Percentiles rank a stretch among this genome's conserved stretches.
These are phyloP conservation scores for Aureobasidium subglaciale DNA, from an alignment of 2,329 filamentous ascomycete species.

Conservation along the genomic window DNA sequence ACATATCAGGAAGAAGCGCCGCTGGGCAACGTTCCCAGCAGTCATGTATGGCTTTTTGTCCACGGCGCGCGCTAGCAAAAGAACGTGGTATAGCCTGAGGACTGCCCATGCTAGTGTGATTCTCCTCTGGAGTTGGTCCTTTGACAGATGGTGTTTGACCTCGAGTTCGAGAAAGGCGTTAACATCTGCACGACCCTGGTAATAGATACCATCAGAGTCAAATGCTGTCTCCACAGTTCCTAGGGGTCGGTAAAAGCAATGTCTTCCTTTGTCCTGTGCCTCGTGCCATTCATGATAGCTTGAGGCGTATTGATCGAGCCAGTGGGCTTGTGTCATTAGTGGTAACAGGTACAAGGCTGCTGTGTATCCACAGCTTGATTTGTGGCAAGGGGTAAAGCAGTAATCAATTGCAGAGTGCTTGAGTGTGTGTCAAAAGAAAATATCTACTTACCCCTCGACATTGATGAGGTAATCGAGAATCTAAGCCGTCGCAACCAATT, in stretches of 20 bases:
- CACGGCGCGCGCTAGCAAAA: conserved; percentile 24
- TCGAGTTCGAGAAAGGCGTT: conserved; percentile 33
- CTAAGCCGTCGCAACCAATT: conserved; percentile 1
- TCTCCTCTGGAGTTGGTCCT: conserved; percentile 23
- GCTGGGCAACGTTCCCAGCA: conserved; percentile 14
- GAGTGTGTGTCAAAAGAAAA: neutral
- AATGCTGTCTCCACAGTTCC: conserved; percentile 40
- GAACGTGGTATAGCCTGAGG: conserved; percentile 17
- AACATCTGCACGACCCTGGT: conserved; percentile 40
- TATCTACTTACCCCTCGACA: neutral
- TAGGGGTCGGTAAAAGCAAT: conserved; percentile 31
- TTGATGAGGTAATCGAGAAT: conserved; percentile 9
- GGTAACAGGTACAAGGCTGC: neutral
- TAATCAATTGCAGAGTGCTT: neutral
- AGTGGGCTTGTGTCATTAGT: conserved; percentile 22
- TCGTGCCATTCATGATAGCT: conserved; percentile 33
- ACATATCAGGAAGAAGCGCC: conserved; percentile 31
- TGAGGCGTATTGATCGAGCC: conserved; percentile 35
- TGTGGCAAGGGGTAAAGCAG: neutral
- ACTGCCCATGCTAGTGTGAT: conserved; percentile 16
- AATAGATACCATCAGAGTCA: conserved; percentile 38
- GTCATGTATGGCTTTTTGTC: conserved; percentile 21
- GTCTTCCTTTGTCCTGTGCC: conserved; percentile 18
- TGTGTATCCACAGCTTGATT: neutral
- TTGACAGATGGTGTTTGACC: conserved; percentile 27